Percentiles rank a stretch among this genome's conserved stretches.
Evolutionary conservation across 352 stramenopile genomes (phyloP).

Genomic region (Phytopythium delawarense): DNA sequence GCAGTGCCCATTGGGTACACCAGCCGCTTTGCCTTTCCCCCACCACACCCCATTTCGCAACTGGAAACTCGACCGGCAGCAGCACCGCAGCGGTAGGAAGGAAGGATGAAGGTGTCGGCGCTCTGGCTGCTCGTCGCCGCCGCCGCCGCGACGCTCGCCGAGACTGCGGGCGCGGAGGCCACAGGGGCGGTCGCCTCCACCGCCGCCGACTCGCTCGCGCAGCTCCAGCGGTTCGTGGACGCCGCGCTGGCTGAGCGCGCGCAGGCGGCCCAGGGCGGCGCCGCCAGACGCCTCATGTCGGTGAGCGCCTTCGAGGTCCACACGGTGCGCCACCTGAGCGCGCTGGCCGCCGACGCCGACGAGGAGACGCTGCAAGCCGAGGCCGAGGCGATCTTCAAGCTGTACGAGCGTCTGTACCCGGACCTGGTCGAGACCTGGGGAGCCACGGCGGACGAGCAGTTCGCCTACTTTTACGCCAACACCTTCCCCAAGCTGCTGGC

Average conservation of each 20-base stretch:
- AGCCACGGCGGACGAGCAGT: slow-evolving; percentile 32
- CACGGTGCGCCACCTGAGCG: slow-evolving; percentile 36
- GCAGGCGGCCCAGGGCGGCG: neutral
- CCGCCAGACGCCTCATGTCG: neutral
- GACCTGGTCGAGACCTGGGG: slow-evolving; percentile 38
- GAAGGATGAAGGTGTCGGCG: slow-evolving; percentile 2
- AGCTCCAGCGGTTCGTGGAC: slow-evolving; percentile 4
- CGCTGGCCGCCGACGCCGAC: slow-evolving; percentile 14
- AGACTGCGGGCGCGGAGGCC: neutral
- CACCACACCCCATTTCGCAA: neutral
- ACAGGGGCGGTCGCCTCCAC: neutral
- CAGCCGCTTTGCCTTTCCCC: neutral
- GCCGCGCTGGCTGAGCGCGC: neutral
- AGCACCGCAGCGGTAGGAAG: too few species aligned
- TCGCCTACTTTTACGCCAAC: slow-evolving; percentile 58
- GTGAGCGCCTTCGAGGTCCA: slow-evolving; percentile 20
- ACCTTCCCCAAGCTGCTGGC: slow-evolving; percentile 54
- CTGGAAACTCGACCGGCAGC: neutral
- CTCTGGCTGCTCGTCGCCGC: slow-evolving; percentile 3
- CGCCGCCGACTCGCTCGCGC: neutral
- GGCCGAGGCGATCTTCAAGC: slow-evolving; percentile 49
- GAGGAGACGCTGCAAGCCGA: slow-evolving; percentile 30
- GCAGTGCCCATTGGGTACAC: slow-evolving; percentile 2
- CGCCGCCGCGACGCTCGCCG: neutral
- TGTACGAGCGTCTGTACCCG: slow-evolving; percentile 59